These are phyloP conservation scores for Pelargonium exstipulatum DNA, from an alignment of 441 rosid species.

Conservation along the genomic window DNA sequence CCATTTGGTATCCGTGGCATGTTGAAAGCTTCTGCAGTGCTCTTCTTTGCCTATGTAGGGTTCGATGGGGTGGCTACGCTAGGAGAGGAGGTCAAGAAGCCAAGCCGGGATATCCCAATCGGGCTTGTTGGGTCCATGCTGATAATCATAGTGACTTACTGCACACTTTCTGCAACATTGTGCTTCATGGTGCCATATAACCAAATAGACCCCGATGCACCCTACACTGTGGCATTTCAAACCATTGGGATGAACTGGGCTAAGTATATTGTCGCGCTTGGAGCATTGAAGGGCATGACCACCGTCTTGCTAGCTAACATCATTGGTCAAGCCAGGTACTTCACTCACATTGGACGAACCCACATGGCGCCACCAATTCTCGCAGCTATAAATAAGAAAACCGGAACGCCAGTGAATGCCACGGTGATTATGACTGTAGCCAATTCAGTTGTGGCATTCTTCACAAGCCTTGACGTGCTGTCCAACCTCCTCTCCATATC, in stretches of 20 bases:
- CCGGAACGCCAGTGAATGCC: constrained; percentile 67
- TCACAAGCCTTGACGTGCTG: constrained; percentile 60
- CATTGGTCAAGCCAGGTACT: constrained; percentile 61
- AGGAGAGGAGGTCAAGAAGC: constrained; percentile 73
- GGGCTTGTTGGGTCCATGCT: constrained; percentile 74
- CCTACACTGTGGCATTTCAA: constrained; percentile 64
- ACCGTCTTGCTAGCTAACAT: constrained; percentile 52
- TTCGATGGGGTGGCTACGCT: constrained; percentile 68
- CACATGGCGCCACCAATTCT: constrained; percentile 76
- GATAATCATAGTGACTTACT: constrained; percentile 35
- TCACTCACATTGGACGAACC: constrained; percentile 67
- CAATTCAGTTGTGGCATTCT: constrained; percentile 53
- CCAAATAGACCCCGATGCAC: constrained; percentile 51
- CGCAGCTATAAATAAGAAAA: constrained; percentile 43
- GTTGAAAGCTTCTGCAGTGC: constrained; percentile 50
- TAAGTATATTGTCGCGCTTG: constrained; percentile 56
- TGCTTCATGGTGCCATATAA: constrained; percentile 52
- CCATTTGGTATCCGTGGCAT: constrained; percentile 59
- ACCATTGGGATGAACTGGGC: constrained; percentile 67
- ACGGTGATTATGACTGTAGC: constrained; percentile 48
- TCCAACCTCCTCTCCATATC: constrained; percentile 63
- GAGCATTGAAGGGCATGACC: constrained; percentile 79
- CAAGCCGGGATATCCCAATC: constrained; percentile 63
- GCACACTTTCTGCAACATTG: constrained; percentile 47
- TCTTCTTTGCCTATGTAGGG: constrained; percentile 72